Evolutionary conservation across 345 rosid genomes (phyloP).

Genomic region (Geranium brycei): DNA sequence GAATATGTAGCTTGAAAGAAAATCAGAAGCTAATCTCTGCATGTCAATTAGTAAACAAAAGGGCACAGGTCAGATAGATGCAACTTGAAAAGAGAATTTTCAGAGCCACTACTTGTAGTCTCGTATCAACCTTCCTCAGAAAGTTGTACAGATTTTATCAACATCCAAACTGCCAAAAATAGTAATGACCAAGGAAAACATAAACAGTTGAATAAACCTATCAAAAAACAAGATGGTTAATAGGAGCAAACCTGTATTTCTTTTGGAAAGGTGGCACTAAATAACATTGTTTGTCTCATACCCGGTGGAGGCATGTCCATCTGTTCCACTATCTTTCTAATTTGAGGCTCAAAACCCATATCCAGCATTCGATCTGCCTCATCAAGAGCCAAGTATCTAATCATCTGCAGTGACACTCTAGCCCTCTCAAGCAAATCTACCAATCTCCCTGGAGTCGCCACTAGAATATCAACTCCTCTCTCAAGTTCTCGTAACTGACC

Average conservation of each 20-base stretch:
- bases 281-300: constrained; percentile 25
- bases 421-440: constrained; percentile 90
- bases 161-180: neutral
- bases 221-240: neutral
- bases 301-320: constrained; percentile 29
- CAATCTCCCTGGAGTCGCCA: constrained; percentile 98
- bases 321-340: constrained; percentile 27
- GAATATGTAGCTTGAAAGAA: constrained; percentile 19
- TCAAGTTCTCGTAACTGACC: constrained; percentile 80
- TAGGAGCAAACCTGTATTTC: constrained; percentile 22
- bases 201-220: neutral
- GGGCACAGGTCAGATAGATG: neutral
- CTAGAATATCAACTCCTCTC: constrained; percentile 93
- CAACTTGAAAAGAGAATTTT: neutral
- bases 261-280: constrained; percentile 30
- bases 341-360: constrained; percentile 40
- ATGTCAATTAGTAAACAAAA: neutral
- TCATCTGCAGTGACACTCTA: constrained; percentile 81
- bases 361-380: constrained; percentile 98
- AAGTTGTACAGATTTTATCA: neutral
- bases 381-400: constrained; percentile 79
- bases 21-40: constrained; percentile 33
- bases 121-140: neutral
- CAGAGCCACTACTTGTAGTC: neutral
- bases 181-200: neutral